A percentile compares a stretch with the other conserved stretches of the same genome.
These are phyloP conservation scores for Cucurbita moschata DNA, from an alignment of 306 rosid genomes.

Conservation along the genomic window DNA sequence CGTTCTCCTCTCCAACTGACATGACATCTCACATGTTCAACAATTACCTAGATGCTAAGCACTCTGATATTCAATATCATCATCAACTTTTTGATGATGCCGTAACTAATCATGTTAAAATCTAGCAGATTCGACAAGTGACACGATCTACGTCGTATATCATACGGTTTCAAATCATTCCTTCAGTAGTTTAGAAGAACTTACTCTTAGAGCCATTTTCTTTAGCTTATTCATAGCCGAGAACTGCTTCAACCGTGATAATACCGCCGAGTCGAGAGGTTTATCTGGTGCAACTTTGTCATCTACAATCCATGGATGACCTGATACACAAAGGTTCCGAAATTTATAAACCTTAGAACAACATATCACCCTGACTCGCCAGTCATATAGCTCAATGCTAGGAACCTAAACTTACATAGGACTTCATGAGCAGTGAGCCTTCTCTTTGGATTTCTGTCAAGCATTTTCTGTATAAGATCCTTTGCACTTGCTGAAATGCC, in stretches of 20 bases:
- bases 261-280: conserved; percentile 34
- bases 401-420: conserved; percentile 16
- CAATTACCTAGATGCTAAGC: not conserved
- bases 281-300: conserved; percentile 31
- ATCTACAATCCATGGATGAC: conserved; percentile 39
- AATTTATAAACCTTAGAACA: not conserved
- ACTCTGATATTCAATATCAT: not conserved
- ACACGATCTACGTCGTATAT: too few species aligned
- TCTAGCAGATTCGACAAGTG: not conserved
- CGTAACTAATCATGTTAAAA: not conserved
- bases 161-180: not conserved
- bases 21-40: not conserved
- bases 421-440: conserved; percentile 35
- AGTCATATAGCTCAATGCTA: not conserved
- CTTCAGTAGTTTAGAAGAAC: not conserved
- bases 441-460: conserved; percentile 28
- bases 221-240: conserved; percentile 42
- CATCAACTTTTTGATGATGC: not conserved
- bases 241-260: conserved; percentile 30
- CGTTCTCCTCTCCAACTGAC: too few species aligned
- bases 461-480: conserved; percentile 35
- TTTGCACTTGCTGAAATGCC: conserved; percentile 27
- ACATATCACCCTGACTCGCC: not conserved
- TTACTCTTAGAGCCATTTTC: conserved; percentile 32
- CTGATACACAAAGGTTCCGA: conserved; percentile 6